phyloP scores from a whole-genome alignment of 352 stramenopile species.

The Pythium scleroteichum region DNA sequence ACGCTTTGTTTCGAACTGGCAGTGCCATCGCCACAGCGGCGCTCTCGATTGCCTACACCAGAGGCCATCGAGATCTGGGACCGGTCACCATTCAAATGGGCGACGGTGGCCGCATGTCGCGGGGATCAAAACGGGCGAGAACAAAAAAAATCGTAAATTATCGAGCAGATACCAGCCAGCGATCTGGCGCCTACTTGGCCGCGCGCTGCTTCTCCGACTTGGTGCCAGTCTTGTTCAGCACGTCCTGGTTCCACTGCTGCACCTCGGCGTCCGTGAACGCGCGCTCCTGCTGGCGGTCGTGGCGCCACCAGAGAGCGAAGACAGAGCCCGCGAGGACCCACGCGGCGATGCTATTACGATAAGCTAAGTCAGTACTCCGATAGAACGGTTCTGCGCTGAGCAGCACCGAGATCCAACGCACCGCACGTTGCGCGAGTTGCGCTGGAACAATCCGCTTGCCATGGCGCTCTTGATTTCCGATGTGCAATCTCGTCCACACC shows the following conservation, averaged over 20 bases:
- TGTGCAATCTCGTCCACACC: slow-evolving; percentile 4
- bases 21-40: too few species aligned
- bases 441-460: slow-evolving; percentile 26
- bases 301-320: slow-evolving; percentile 49
- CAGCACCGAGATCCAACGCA: slow-evolving; percentile 18
- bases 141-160: neutral
- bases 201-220: slow-evolving; percentile 33
- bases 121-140: too few species aligned
- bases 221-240: slow-evolving; percentile 43
- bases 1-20: too few species aligned
- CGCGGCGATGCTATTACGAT: slow-evolving; percentile 52
- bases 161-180: too few species aligned
- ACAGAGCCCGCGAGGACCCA: slow-evolving; percentile 49
- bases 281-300: slow-evolving; percentile 58
- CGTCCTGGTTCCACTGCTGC: slow-evolving; percentile 55
- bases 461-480: slow-evolving; percentile 9
- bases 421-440: slow-evolving; percentile 31
- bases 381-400: neutral
- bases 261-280: slow-evolving; percentile 51
- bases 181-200: slow-evolving; percentile 2
- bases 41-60: too few species aligned
- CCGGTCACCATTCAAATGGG: too few species aligned
- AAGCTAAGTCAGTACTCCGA: too few species aligned
- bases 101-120: slow-evolving; percentile 1
- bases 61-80: too few species aligned